Percentiles rank a stretch among this genome's conserved stretches.
Conservation (phyloP, 805 yeast species). For the Kazachstania psychrophila region DNA sequence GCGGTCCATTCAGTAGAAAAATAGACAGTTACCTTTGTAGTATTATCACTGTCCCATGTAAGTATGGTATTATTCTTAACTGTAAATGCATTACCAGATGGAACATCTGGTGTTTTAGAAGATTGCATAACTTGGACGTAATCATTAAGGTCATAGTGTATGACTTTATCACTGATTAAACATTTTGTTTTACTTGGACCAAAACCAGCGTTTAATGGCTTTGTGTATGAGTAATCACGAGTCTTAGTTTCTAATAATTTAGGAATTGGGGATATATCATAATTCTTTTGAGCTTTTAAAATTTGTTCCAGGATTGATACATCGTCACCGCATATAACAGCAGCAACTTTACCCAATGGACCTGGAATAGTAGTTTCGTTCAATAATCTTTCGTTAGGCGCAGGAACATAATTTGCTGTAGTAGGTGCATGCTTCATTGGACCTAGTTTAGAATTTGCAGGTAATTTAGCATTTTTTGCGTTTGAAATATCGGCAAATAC, state of each 20-base stretch:
- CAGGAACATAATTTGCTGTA: constrained; percentile 34
- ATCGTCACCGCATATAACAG: constrained; percentile 56
- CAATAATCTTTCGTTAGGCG: constrained; percentile 46
- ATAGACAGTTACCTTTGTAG: constrained; percentile 44
- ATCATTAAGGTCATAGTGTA: constrained; percentile 41
- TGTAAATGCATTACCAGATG: constrained; percentile 61
- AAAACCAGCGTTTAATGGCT: constrained; percentile 57
- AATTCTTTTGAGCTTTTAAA: constrained; percentile 52
- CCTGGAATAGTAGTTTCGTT: constrained; percentile 47
- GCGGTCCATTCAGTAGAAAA: constrained; percentile 63
- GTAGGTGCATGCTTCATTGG: constrained; percentile 46
- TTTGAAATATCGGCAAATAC: constrained; percentile 10
- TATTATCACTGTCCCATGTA: constrained; percentile 54
- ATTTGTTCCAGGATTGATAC: constrained; percentile 36
- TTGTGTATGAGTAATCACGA: constrained; percentile 48
- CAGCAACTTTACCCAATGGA: constrained; percentile 59
- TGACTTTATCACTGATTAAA: constrained; percentile 49
- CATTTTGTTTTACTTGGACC: constrained; percentile 74
- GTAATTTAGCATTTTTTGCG: neutral
- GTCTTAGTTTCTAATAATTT: constrained; percentile 29
- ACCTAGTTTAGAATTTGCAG: constrained; percentile 16
- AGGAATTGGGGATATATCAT: constrained; percentile 45
- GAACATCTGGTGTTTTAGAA: constrained; percentile 75
- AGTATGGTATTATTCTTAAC: constrained; percentile 50
- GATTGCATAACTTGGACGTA: constrained; percentile 43